Percentiles rank a stretch among this genome's conserved stretches.
phyloP scores from a whole-genome alignment of 2,329 filamentous ascomycete species.

The Diaporthe humulicola region DNA sequence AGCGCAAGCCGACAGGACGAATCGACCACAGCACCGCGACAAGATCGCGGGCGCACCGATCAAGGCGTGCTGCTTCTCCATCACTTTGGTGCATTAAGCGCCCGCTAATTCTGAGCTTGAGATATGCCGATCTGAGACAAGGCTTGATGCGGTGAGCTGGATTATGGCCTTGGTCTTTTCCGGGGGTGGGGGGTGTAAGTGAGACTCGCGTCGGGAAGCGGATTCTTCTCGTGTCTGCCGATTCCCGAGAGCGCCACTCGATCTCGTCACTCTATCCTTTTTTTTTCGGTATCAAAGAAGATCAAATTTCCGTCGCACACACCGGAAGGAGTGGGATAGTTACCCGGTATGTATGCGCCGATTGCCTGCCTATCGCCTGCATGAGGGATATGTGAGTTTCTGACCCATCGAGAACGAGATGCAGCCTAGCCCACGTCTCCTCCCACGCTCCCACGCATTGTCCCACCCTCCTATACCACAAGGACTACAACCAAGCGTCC shows the following conservation, averaged over 20 bases:
- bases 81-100: background rate
- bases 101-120: background rate
- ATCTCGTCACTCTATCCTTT: conserved; percentile 1
- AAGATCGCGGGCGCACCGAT: background rate
- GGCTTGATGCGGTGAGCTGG: conserved; percentile 16
- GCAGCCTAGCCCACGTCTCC: background rate
- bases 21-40: background rate
- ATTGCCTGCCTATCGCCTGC: background rate
- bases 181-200: background rate
- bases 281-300: background rate
- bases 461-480: background rate
- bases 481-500: background rate
- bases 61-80: background rate
- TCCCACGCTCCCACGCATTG: background rate
- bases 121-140: conserved; percentile 16
- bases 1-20: background rate
- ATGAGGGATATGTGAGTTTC: background rate
- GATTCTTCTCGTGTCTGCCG: conserved; percentile 23
- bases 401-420: background rate
- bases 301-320: background rate
- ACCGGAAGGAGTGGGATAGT: background rate
- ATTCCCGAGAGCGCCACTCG: conserved; percentile 14
- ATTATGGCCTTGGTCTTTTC: conserved; percentile 10
- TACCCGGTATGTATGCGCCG: background rate
- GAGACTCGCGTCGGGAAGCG: conserved; percentile 10